Conservation (phyloP, 768 basidiomycete genomes). For the Candolleomyces efflorescens region DNA sequence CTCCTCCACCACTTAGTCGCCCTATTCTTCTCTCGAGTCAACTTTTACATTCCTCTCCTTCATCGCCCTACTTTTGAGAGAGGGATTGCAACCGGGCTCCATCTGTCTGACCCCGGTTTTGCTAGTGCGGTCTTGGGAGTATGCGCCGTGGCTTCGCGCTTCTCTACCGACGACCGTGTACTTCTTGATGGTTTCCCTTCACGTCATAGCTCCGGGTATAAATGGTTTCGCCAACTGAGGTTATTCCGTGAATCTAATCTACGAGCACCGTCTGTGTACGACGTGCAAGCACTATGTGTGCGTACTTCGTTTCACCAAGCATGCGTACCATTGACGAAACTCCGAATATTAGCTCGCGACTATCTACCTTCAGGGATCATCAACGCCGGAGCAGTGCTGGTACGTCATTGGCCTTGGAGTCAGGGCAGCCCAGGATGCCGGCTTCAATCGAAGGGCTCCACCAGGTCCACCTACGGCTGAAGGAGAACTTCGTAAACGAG, state of each 20-base stretch:
- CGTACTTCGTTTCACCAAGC: slow-evolving; percentile 5
- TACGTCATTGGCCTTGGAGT: slow-evolving; percentile 47
- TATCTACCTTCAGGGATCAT: slow-evolving; percentile 39
- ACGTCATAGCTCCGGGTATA: slow-evolving; percentile 45
- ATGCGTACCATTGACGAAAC: neutral
- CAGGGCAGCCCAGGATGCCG: slow-evolving; percentile 55
- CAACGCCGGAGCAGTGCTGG: slow-evolving; percentile 49
- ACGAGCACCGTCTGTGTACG: slow-evolving; percentile 51
- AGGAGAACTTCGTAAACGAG: slow-evolving; percentile 60
- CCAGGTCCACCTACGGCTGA: slow-evolving; percentile 34
- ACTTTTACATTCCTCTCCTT: slow-evolving; percentile 47
- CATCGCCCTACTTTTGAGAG: slow-evolving; percentile 55
- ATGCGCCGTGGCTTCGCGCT: slow-evolving; percentile 52
- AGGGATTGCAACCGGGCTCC: slow-evolving; percentile 34
- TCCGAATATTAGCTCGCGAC: slow-evolving; percentile 29
- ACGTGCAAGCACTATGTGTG: slow-evolving; percentile 57
- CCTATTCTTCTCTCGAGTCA: slow-evolving; percentile 47
- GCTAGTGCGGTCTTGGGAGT: slow-evolving; percentile 47
- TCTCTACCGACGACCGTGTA: slow-evolving; percentile 38
- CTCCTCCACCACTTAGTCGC: slow-evolving; percentile 43
- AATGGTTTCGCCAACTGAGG: slow-evolving; percentile 50
- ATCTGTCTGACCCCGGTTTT: slow-evolving; percentile 42
- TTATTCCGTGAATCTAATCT: slow-evolving; percentile 50
- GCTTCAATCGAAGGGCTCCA: slow-evolving; percentile 43
- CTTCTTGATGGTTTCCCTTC: slow-evolving; percentile 23